Evolutionary conservation across 2,329 filamentous ascomycete genomes (phyloP).

Genomic region (Albifimbria verrucaria): DNA sequence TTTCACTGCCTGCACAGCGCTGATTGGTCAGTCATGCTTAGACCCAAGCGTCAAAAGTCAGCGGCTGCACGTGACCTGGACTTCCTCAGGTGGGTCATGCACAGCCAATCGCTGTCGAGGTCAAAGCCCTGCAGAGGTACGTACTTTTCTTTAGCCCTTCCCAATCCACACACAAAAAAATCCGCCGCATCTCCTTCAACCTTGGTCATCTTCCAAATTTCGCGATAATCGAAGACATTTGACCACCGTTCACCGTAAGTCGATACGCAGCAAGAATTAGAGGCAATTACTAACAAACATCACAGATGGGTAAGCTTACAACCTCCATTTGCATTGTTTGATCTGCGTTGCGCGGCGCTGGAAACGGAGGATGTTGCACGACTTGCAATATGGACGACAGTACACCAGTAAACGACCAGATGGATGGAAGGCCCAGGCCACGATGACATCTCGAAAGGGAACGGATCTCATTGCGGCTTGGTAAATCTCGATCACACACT

Average conservation of each 20-base stretch:
- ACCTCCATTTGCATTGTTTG: constrained; percentile 18
- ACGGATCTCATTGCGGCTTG: too few relatives aligned
- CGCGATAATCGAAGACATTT: constrained; percentile 41
- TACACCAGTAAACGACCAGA: too few relatives aligned
- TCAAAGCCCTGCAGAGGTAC: constrained; percentile 33
- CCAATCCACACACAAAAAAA: constrained; percentile 39
- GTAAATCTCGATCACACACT: too few relatives aligned
- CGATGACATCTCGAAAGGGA: too few relatives aligned
- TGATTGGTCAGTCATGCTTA: constrained; percentile 17
- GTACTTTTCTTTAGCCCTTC: constrained; percentile 31
- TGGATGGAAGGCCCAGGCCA: too few relatives aligned
- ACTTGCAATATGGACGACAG: background rate
- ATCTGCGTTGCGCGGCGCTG: background rate
- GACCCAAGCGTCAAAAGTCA: background rate
- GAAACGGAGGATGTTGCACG: background rate
- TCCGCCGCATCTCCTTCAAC: constrained; percentile 33
- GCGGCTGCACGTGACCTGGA: constrained; percentile 17
- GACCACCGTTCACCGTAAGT: constrained; percentile 49
- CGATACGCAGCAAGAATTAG: constrained; percentile 29
- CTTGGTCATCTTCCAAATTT: constrained; percentile 36
- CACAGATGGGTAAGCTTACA: constrained; percentile 58
- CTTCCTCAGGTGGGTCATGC: constrained; percentile 7
- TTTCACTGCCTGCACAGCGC: too few relatives aligned
- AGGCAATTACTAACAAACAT: constrained; percentile 33
- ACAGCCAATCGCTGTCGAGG: constrained; percentile 31